Conservation (phyloP, 345 rosid genomes). For the Alliaria petiolata region DNA sequence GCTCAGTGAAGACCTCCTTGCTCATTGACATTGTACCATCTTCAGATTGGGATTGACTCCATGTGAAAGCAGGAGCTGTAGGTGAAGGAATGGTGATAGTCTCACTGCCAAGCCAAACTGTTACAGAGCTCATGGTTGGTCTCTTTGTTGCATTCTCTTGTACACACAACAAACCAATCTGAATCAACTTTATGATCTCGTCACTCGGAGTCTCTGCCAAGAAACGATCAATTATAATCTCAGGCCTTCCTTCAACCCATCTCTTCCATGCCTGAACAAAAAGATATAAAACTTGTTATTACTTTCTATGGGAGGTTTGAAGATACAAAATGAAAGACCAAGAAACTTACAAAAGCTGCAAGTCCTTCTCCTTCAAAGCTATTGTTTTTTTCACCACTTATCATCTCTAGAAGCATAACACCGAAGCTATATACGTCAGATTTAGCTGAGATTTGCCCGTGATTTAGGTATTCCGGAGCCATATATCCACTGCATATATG, state of each 20-base stretch:
- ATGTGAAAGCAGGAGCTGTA: not conserved
- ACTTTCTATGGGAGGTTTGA: too few species aligned
- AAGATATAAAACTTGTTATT: too few species aligned
- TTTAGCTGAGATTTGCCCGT: slow-evolving; percentile 38
- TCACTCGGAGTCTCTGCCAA: too few species aligned
- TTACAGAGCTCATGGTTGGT: not conserved
- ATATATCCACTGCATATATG: slow-evolving; percentile 39
- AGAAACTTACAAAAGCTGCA: not conserved
- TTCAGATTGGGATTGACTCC: not conserved
- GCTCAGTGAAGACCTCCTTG: slow-evolving; percentile 33
- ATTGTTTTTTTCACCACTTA: slow-evolving; percentile 38
- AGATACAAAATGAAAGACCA: not conserved
- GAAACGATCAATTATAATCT: too few species aligned
- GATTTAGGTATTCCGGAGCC: slow-evolving; percentile 44
- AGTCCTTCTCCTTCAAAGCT: slow-evolving; percentile 9
- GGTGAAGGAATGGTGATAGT: not conserved
- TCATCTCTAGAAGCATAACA: slow-evolving; percentile 38
- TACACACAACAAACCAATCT: too few species aligned
- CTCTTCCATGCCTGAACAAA: slow-evolving; percentile 28
- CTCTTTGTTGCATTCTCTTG: too few species aligned
- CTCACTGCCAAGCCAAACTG: not conserved
- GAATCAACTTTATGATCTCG: too few species aligned
- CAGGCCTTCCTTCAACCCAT: too few species aligned
- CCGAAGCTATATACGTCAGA: slow-evolving; percentile 47
- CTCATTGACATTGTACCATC: slow-evolving; percentile 25